A percentile compares a stretch with the other conserved stretches of the same genome.
Evolutionary conservation across 345 rosid genomes (phyloP).

Genomic region (Bretschneidera sinensis): DNA sequence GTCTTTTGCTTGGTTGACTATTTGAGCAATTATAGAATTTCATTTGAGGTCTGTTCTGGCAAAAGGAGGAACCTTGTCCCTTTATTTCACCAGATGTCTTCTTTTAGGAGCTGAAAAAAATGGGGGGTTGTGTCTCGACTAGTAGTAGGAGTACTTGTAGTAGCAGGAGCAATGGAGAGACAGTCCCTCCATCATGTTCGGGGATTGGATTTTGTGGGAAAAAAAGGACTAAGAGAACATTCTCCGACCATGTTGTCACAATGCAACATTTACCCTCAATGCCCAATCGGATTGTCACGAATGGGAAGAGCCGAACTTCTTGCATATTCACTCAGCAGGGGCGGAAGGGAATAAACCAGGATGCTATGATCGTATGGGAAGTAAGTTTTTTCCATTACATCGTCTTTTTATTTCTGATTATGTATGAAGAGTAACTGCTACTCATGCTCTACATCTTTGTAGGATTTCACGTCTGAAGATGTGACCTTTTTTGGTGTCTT

Average conservation of each 20-base stretch:
- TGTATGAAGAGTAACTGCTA: slow-evolving; percentile 16
- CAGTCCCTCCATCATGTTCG: slow-evolving; percentile 44
- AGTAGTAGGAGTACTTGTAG: slow-evolving; percentile 81
- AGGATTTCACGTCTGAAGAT: slow-evolving; percentile 94
- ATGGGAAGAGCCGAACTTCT: slow-evolving; percentile 80
- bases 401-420: slow-evolving; percentile 8
- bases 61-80: slow-evolving; percentile 26
- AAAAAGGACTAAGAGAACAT: slow-evolving; percentile 63
- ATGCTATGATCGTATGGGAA: slow-evolving; percentile 99
- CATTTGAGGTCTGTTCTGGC: slow-evolving; percentile 37
- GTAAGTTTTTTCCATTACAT: slow-evolving; percentile 46
- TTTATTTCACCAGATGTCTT: slow-evolving; percentile 27
- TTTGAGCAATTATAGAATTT: slow-evolving; percentile 22
- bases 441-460: slow-evolving; percentile 5
- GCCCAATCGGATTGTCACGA: slow-evolving; percentile 68
- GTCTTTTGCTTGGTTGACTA: slow-evolving; percentile 29
- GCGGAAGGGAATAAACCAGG: slow-evolving; percentile 95
- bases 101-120: slow-evolving; percentile 42
- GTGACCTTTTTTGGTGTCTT: slow-evolving; percentile 90
- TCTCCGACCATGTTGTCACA: slow-evolving; percentile 56
- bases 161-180: slow-evolving; percentile 70
- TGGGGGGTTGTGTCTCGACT: slow-evolving; percentile 94
- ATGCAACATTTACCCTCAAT: slow-evolving; percentile 64
- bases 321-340: slow-evolving; percentile 98
- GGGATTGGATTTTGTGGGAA: slow-evolving; percentile 63